phyloP scores from a whole-genome alignment of 441 rosid genomes.

The Croton laevigatus region DNA sequence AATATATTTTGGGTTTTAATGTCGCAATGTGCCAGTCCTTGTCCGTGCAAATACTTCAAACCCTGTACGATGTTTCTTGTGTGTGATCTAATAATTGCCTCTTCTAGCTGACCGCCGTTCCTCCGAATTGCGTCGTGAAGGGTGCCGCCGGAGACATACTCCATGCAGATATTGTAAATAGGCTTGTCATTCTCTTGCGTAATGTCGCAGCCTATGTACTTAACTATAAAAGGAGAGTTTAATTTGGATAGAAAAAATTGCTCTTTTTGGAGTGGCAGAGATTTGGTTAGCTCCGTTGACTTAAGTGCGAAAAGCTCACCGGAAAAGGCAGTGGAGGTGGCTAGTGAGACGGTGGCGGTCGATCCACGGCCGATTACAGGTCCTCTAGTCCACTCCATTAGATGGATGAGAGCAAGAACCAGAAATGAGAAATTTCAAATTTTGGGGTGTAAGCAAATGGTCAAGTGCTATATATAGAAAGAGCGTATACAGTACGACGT shows the following conservation, averaged over 20 bases:
- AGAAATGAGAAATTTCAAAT: not conserved
- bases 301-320: conserved; percentile 66
- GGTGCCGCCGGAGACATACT: conserved; percentile 64
- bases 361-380: conserved; percentile 81
- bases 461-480: too few relatives aligned
- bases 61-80: conserved; percentile 50
- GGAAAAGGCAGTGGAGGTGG: conserved; percentile 37
- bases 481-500: too few relatives aligned
- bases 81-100: conserved; percentile 42
- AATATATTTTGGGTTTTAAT: conserved; percentile 54
- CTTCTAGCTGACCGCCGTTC: conserved; percentile 59
- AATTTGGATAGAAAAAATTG: conserved; percentile 45
- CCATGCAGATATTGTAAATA: conserved; percentile 62
- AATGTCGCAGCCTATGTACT: conserved; percentile 50
- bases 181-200: conserved; percentile 34
- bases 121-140: conserved; percentile 50
- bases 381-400: conserved; percentile 81
- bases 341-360: conserved; percentile 77
- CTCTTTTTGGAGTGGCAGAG: conserved; percentile 57
- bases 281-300: conserved; percentile 54
- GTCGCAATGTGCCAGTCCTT: conserved; percentile 73
- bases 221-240: conserved; percentile 56
- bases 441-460: not conserved
- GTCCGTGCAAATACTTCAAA: conserved; percentile 53
- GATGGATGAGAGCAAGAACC: conserved; percentile 11